Evolutionary conservation across 352 stramenopile genomes (phyloP).

Genomic region (Globisporangium solare): DNA sequence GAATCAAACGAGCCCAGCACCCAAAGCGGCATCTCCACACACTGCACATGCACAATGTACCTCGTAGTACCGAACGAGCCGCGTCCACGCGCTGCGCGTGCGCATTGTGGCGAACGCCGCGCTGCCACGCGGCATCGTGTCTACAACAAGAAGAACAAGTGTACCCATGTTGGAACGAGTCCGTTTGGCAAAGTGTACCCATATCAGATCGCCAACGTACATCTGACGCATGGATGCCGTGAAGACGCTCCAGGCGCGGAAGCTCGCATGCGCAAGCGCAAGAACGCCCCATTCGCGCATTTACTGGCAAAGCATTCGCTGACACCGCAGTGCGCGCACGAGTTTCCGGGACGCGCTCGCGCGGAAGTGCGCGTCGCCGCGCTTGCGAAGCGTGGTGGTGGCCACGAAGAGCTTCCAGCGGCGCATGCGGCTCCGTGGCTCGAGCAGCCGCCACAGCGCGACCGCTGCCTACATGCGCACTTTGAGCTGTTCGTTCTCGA

Average conservation of each 20-base stretch:
- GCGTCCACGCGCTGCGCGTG: slow-evolving; percentile 7
- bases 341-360: slow-evolving; percentile 16
- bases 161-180: neutral
- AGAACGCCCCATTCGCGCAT: slow-evolving; percentile 21
- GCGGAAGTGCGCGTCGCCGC: slow-evolving; percentile 28
- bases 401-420: slow-evolving; percentile 48
- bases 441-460: slow-evolving; percentile 38
- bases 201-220: slow-evolving; percentile 17
- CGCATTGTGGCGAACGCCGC: slow-evolving; percentile 23
- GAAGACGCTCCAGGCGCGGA: slow-evolving; percentile 37
- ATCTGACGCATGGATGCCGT: slow-evolving; percentile 38
- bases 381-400: slow-evolving; percentile 20
- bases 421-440: slow-evolving; percentile 34
- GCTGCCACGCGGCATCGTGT: slow-evolving; percentile 23
- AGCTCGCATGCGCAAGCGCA: slow-evolving; percentile 28
- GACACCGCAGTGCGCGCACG: slow-evolving; percentile 17
- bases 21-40: no score
- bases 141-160: slow-evolving; percentile 25
- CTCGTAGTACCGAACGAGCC: slow-evolving; percentile 22
- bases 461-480: slow-evolving; percentile 27
- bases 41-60: slow-evolving; percentile 16
- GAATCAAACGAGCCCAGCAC: no score
- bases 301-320: slow-evolving; percentile 21
- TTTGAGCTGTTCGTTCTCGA: slow-evolving; percentile 32
- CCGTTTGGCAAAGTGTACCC: no score